Conservation (phyloP, 306 rosid genomes). For the Sphenostylis stenocarpa region DNA sequence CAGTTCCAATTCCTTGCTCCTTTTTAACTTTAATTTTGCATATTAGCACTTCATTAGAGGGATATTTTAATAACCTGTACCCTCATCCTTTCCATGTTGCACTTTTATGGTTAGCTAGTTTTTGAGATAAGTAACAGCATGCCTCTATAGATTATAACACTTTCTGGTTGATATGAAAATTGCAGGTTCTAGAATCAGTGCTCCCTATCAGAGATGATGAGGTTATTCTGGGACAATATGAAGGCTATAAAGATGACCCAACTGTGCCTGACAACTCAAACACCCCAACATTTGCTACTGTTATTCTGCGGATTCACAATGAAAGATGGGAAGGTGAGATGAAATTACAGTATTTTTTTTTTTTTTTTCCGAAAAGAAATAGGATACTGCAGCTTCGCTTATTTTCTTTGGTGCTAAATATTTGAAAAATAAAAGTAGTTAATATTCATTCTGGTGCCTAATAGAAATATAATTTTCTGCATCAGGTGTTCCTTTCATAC, state of each 20-base stretch:
- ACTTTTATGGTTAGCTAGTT: conserved; percentile 16
- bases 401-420: background rate
- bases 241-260: conserved; percentile 85
- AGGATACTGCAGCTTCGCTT: background rate
- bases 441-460: background rate
- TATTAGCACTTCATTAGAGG: background rate
- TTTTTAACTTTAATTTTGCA: background rate
- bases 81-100: background rate
- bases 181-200: conserved; percentile 86
- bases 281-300: conserved; percentile 87
- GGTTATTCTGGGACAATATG: conserved; percentile 88
- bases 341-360: background rate
- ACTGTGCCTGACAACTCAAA: conserved; percentile 85
- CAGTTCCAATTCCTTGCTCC: background rate
- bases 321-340: conserved; percentile 91
- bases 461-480: background rate
- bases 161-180: conserved; percentile 29
- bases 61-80: background rate
- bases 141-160: background rate
- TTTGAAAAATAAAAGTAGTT: background rate
- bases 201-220: conserved; percentile 78
- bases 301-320: conserved; percentile 76
- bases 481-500: conserved; percentile 81
- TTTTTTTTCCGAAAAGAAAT: background rate
- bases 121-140: conserved; percentile 17